phyloP scores from a whole-genome alignment of 2,329 filamentous ascomycete genomes.

The Clonostachys chloroleuca region DNA sequence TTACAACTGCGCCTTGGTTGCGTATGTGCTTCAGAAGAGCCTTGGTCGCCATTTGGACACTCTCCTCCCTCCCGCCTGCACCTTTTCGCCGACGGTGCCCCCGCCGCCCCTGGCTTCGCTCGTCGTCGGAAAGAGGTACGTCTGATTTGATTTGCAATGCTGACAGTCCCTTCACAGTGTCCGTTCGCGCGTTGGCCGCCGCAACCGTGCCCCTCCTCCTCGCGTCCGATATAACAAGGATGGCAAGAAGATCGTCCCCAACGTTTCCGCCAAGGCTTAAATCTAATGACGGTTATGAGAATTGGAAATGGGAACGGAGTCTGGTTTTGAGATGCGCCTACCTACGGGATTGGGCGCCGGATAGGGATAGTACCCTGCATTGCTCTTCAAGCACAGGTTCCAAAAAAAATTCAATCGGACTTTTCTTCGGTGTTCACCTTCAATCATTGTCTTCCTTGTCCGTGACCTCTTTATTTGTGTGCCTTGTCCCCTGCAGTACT shows the following conservation, averaged over 20 bases:
- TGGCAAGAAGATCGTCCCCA: slow-evolving; percentile 98
- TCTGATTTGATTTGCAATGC: slow-evolving; percentile 17
- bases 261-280: slow-evolving; percentile 35
- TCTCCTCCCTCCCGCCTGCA: not conserved
- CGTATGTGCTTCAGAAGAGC: slow-evolving; percentile 53
- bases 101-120: not conserved
- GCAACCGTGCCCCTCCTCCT: slow-evolving; percentile 97
- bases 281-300: slow-evolving; percentile 3
- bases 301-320: not conserved
- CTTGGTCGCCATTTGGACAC: slow-evolving; percentile 48
- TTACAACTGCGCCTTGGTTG: slow-evolving; percentile 49
- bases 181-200: slow-evolving; percentile 91
- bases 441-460: too few species aligned
- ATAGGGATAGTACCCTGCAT: slow-evolving; percentile 1
- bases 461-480: too few species aligned
- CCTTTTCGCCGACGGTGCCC: not conserved
- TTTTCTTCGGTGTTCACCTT: too few species aligned
- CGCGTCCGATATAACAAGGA: slow-evolving; percentile 99
- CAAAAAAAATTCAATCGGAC: not conserved
- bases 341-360: not conserved
- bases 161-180: slow-evolving; percentile 63
- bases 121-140: slow-evolving; percentile 13
- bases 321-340: not conserved
- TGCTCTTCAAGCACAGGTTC: not conserved
- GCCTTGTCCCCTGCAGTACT: too few species aligned